These are phyloP conservation scores for Akanthomyces uredinophilus DNA, from an alignment of 2,329 filamentous ascomycete genomes.

Conservation along the genomic window DNA sequence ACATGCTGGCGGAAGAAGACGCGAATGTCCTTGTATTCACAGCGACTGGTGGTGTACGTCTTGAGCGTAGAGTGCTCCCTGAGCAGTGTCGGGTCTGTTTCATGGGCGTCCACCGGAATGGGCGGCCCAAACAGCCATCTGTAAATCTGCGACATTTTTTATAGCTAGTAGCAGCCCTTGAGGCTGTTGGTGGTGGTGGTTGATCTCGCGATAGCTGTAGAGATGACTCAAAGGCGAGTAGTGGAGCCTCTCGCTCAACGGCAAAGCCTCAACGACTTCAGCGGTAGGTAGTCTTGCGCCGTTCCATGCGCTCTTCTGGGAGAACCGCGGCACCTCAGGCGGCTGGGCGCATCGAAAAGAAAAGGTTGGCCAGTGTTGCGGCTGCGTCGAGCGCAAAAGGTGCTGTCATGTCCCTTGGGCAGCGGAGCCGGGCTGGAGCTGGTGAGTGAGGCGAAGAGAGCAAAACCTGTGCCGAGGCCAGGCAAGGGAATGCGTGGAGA, in stretches of 20 bases:
- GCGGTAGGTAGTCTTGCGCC: background rate
- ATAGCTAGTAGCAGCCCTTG: no score
- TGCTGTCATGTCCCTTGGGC: background rate
- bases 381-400: background rate
- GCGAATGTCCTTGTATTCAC: constrained; percentile 70
- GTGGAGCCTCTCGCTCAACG: constrained; percentile 1
- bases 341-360: constrained; percentile 3
- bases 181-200: background rate
- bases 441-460: background rate
- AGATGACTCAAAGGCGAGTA: constrained; percentile 11
- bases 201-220: constrained; percentile 4
- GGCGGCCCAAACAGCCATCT: constrained; percentile 17
- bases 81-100: constrained; percentile 73
- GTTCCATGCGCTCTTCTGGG: constrained; percentile 4
- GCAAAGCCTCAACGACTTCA: background rate
- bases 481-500: background rate
- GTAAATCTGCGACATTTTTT: constrained; percentile 10
- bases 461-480: background rate
- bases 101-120: constrained; percentile 26
- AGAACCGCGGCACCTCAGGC: background rate
- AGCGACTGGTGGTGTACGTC: constrained; percentile 64
- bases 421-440: background rate
- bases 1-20: constrained; percentile 80
- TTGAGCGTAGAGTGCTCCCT: constrained; percentile 68
- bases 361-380: background rate